phyloP scores from a whole-genome alignment of 345 rosid genomes.

The Nephelium lappaceum region DNA sequence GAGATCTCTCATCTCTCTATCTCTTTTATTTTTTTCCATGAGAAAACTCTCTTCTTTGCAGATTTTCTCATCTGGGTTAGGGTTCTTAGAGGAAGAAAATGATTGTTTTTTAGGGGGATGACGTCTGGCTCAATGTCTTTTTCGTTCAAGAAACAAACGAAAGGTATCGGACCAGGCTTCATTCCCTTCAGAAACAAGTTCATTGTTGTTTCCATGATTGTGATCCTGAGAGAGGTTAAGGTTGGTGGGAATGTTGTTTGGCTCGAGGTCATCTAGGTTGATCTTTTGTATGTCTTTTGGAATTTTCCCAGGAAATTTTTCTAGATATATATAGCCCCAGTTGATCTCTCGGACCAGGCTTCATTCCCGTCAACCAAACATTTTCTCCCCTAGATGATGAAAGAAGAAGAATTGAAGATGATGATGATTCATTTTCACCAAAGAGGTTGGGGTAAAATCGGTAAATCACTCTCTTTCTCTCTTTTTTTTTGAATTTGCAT shows the following conservation, averaged over 20 bases:
- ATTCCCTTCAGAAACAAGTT: slow-evolving; percentile 20
- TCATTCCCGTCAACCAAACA: slow-evolving; percentile 56
- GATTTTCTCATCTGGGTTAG: slow-evolving; percentile 13
- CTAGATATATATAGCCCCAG: slow-evolving; percentile 13
- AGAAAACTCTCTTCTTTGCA: not conserved
- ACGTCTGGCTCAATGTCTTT: slow-evolving; percentile 19
- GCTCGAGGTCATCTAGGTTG: slow-evolving; percentile 49
- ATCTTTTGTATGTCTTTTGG: not conserved
- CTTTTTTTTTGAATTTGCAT: slow-evolving; percentile 21
- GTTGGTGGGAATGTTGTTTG: slow-evolving; percentile 62
- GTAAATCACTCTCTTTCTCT: slow-evolving; percentile 4
- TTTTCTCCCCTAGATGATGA: not conserved
- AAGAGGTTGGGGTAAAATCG: not conserved
- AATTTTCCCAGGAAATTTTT: slow-evolving; percentile 6
- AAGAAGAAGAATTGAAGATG: not conserved
- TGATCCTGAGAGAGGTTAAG: slow-evolving; percentile 23
- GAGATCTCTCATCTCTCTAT: too few relatives aligned
- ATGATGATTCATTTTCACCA: not conserved
- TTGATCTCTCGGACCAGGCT: slow-evolving; percentile 68
- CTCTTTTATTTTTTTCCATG: not conserved
- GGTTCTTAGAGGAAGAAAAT: slow-evolving; percentile 9
- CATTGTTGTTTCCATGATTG: not conserved
- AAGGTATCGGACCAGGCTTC: slow-evolving; percentile 33
- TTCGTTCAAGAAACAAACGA: not conserved
- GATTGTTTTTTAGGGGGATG: slow-evolving; percentile 27